Conservation (phyloP, 257 asterid genomes). For the Fraxinus pennsylvanica region DNA sequence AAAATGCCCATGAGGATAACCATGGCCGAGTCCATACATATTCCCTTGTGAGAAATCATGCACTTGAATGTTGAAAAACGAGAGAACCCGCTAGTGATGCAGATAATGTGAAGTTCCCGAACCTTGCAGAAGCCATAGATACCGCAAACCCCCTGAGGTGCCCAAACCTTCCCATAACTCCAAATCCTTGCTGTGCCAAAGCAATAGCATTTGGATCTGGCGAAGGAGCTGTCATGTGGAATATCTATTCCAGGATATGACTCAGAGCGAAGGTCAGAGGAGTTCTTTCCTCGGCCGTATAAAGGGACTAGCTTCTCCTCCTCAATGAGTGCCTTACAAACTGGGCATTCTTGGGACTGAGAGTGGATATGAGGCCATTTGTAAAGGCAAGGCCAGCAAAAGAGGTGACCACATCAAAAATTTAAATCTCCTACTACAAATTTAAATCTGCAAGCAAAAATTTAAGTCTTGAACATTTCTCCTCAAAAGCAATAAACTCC, state of each 20-base stretch:
- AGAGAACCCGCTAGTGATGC: conserved; percentile 42
- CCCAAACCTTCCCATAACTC: conserved; percentile 30
- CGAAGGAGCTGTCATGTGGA: background rate
- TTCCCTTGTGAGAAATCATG: conserved; percentile 36
- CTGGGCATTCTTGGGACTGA: background rate
- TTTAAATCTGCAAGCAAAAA: background rate
- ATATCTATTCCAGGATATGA: background rate
- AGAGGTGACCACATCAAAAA: conserved; percentile 12
- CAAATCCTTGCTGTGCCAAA: conserved; percentile 32
- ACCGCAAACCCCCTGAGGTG: conserved; percentile 37
- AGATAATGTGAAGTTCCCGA: conserved; percentile 41
- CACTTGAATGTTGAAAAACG: conserved; percentile 43
- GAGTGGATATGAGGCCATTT: conserved; percentile 1
- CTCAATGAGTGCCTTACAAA: background rate
- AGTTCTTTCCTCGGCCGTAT: background rate
- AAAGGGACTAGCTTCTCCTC: background rate
- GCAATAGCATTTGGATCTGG: conserved; percentile 30
- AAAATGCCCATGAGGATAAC: conserved; percentile 38
- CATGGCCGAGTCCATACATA: conserved; percentile 35
- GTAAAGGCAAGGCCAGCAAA: conserved; percentile 20
- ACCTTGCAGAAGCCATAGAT: conserved; percentile 34
- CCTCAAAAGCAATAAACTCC: background rate
- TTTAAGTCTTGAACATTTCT: background rate
- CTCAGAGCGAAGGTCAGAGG: background rate
- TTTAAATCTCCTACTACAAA: background rate